Evolutionary conservation across 73 alveolate genomes (phyloP), one percentile per base, ranked within the genome.

Genomic region (Paramecium caudatum): DNA sequence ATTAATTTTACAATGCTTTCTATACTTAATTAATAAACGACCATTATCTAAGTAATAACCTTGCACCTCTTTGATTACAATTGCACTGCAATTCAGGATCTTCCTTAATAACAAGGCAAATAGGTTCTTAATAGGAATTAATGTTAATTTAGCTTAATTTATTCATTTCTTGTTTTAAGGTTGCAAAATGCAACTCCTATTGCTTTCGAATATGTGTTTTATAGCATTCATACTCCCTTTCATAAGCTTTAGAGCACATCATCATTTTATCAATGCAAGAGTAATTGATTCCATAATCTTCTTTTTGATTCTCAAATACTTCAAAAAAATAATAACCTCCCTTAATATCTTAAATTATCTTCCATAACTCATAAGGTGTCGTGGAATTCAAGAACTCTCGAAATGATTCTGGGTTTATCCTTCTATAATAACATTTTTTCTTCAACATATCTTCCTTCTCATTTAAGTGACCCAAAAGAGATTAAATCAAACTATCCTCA

Each of bases 231-330:
- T 41, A 74, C 43, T 74, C 88, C 43, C 88, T 74, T 74, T 74
- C 88, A 45, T 36, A 74, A 13, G 88, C 49, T 74, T 74, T 74
- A 7, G 88, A 74, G 15, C 88, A 41, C 88, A 74, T 74, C 88
- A 74, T 41, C 88, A 74, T 74, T 74, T 74, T 74, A 43, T 74
- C 47, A 41, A 74, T 45, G 9, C 32, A 30, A 41, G 43, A 21
- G 21, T 74, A 74, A 10, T 74, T 45, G 16, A 74, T 74, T 23
- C 88, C 88, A 37, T 37, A 34, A 17, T 37, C 62, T 9, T 45
- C 34, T 37, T 43, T 74, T 43, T 74, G 30, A 17, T 74, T 74
- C 47, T 74, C 88, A 74, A 74, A 74, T 7, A 74, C 88, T 45
- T 74, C 88, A 43, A 41, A 74, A 9, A 74, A 74, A 39, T 27